Conservation (phyloP, 352 stramenopile species). For the Phytophthora syringae region DNA sequence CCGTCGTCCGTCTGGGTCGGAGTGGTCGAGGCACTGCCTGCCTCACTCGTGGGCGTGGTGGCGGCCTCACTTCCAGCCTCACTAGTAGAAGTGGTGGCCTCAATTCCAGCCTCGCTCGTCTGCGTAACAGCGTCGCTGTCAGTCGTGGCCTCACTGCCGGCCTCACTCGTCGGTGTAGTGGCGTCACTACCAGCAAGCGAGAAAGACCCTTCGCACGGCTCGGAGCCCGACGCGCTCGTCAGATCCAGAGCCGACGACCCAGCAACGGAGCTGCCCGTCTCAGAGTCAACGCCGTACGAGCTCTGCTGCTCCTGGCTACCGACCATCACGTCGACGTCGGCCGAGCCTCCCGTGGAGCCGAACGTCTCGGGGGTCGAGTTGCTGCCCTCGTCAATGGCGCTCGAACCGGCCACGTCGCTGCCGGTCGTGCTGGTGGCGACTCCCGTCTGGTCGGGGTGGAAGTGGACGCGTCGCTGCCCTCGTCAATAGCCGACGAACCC, state of each 20-base stretch:
- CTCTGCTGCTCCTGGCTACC: slow-evolving; percentile 19
- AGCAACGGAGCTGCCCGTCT: slow-evolving; percentile 22
- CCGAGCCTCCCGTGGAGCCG: slow-evolving; percentile 11
- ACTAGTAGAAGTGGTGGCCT: neutral
- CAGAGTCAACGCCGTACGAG: slow-evolving; percentile 1
- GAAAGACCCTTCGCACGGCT: slow-evolving; percentile 27
- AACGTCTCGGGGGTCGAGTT: slow-evolving; percentile 12
- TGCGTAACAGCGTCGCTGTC: too few relatives aligned
- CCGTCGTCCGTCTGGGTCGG: slow-evolving; percentile 20
- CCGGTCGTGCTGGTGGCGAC: slow-evolving; percentile 12
- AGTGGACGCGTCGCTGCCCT: slow-evolving; percentile 8
- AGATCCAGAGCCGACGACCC: slow-evolving; percentile 20
- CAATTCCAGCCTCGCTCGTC: slow-evolving; percentile 9
- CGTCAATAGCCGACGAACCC: slow-evolving; percentile 17
- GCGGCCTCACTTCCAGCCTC: slow-evolving; percentile 3
- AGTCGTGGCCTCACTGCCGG: slow-evolving; percentile 13
- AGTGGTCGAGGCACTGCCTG: slow-evolving; percentile 14
- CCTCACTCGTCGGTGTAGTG: slow-evolving; percentile 12
- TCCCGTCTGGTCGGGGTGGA: slow-evolving; percentile 18
- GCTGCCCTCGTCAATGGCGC: slow-evolving; percentile 18
- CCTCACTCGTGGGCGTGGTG: slow-evolving; percentile 12
- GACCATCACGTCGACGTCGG: neutral
- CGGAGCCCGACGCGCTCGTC: slow-evolving; percentile 22
- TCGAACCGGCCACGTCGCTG: slow-evolving; percentile 21
- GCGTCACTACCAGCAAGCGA: slow-evolving; percentile 17